phyloP scores from a whole-genome alignment of 208 protist genomes.

The Trypanosoma conorhini region DNA sequence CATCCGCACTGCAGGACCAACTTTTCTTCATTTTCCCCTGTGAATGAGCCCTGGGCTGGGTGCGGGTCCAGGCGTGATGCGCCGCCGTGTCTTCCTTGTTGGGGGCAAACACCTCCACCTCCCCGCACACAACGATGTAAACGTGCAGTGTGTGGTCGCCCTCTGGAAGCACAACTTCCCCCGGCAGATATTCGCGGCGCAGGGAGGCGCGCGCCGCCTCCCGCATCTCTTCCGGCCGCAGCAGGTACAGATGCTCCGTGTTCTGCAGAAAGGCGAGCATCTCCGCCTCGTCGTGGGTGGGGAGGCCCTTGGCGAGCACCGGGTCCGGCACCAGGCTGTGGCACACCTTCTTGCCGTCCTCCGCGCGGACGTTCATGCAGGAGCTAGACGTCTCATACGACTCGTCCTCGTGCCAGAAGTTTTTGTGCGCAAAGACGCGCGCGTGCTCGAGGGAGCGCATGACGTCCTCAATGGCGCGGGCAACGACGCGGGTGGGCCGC shows the following conservation, averaged over 20 bases:
- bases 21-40: neutral
- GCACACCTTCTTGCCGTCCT: constrained; percentile 25
- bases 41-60: neutral
- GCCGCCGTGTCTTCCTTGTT: constrained; percentile 13
- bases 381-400: constrained; percentile 37
- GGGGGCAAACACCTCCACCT: constrained; percentile 71
- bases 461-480: constrained; percentile 7
- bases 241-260: constrained; percentile 49
- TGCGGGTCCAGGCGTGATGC: neutral
- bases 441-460: neutral
- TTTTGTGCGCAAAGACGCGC: neutral
- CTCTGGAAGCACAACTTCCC: constrained; percentile 54
- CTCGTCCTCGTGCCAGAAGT: constrained; percentile 57
- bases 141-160: constrained; percentile 40
- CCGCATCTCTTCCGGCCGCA: constrained; percentile 45
- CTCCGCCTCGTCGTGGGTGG: constrained; percentile 48
- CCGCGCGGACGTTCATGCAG: constrained; percentile 43
- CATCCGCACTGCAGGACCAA: neutral
- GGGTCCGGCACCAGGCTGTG: constrained; percentile 58
- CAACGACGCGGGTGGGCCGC: neutral
- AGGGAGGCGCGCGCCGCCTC: constrained; percentile 42
- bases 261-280: constrained; percentile 62
- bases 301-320: constrained; percentile 41
- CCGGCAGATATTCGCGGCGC: constrained; percentile 66
- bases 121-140: constrained; percentile 70